Evolutionary conservation across 1,139 yeast species (phyloP), one percentile per base, ranked within the genome.

Genomic region (Zygosaccharomyces sapae): DNA sequence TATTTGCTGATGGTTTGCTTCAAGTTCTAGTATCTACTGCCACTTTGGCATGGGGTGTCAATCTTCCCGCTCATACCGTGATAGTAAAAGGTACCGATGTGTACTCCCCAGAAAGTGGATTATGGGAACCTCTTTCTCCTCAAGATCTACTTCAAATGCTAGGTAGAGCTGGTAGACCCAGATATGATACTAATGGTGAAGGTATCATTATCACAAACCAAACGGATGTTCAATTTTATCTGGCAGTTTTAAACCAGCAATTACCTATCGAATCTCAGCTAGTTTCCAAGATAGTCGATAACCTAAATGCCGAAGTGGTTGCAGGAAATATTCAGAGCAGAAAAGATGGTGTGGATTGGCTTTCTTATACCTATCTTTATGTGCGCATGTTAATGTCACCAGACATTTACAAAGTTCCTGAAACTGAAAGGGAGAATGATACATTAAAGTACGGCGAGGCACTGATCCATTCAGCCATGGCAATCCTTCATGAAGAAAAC

Each of bases 41-140:
- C 0, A 92, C 98, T 0, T 76, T 92, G 54, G 97, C 98, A 0
- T 92, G 97, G 98, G 98, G 98, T 74, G 97, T 92, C 33, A 92
- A 92, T 63, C 74, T 92, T 48, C 98, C 98, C 1, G 97, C 97
- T 0, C 97, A 92, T 58, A 88, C 97, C 0, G 98, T 92, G 25
- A 83, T 92, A 25, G 86, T 92, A 51, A 90, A 92, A 61, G 98
- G 97, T 0, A 92, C 98, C 0, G 95, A 89, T 59, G 83, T 92
- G 0, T 94, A 92, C 61, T 85, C 94, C 2, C 97, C 99, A 0
- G 94, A 86, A 57, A 79, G 79, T 53, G 96, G 97, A 44, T 70
- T 78, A 1, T 90, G 97, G 96, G 80, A 81, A 2, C 95, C 87
- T 58, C 70, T 92, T 9, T 84, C 96, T 0, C 95, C 97, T 0